Base-by-base conservation (phyloP, 2,329 filamentous ascomycete genomes). In the Byssothecium circinans region DNA sequence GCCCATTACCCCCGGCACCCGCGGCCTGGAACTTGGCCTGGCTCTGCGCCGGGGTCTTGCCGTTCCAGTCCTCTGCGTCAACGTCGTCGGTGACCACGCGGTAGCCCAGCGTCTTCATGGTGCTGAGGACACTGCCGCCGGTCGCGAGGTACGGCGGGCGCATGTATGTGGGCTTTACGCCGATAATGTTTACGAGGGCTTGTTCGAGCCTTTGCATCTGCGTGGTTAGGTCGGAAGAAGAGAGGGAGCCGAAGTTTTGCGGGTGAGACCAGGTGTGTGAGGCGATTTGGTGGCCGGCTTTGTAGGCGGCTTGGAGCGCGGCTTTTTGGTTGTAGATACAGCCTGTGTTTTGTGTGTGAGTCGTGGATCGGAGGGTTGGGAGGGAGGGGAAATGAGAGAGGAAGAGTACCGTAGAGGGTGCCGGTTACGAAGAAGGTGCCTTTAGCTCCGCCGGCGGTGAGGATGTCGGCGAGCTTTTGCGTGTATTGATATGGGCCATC, bases 121-220 rank as follows among this genome's bases (percentile, higher is more conserved):
- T 65, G 5, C 60, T 50, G 4, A 67, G 56, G n/a, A 68, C 64
- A 38, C 42, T 63, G 30, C 61, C 62, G 38, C 62, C 59, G 0
- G 66, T 68, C 11, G 65, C 64, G 37, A 69, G 65, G 46, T 70
- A 69, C 0, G 67, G 67, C 1, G 67, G 67, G 0, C 67, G 67
- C 67, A 69, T 69, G 55, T 70, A 70, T 0, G 67, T 70, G 2
- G 67, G 67, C 47, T 67, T 67, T 15, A 60, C 57, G 47, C 67
- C 67, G 43, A 69, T 68, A 47, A 70, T 69, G 56, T 67, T 69
- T 47, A 64, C 53, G 27, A 69, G 55, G 2, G 67, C 67, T n/a
- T 56, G 58, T 40, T 70, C 67, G 10, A 70, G 53, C 34, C 57
- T 55, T 22, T 54, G 49, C 67, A 70, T 70, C 50, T 70, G 60